Evolutionary conservation across 345 rosid genomes (phyloP).

Genomic region (Pelargonium nanum): DNA sequence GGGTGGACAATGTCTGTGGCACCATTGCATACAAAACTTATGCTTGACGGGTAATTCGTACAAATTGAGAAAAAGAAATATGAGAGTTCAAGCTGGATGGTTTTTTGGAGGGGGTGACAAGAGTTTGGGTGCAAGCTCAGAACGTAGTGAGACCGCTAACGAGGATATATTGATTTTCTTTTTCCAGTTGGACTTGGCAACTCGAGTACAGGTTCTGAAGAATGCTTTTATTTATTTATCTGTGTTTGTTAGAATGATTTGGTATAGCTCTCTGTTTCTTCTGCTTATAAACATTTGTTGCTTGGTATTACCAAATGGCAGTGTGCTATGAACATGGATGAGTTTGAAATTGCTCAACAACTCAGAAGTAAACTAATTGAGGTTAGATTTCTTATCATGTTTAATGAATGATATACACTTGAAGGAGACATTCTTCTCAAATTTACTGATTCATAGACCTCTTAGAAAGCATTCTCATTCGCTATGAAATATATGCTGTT

Average conservation of each 20-base stretch:
- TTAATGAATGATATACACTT: not conserved
- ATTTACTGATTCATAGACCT: not conserved
- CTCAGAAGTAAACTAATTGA: conserved; percentile 76
- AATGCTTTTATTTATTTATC: not conserved
- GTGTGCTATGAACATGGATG: conserved; percentile 80
- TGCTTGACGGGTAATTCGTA: conserved; percentile 19
- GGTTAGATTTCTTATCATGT: conserved; percentile 30
- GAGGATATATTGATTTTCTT: conserved; percentile 86
- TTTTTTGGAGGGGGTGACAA: conserved; percentile 57
- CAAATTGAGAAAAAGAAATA: conserved; percentile 23
- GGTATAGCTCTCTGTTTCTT: no score
- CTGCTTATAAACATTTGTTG: conserved; percentile 3
- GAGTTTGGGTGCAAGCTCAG: conserved; percentile 47
- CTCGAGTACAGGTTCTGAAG: conserved; percentile 71
- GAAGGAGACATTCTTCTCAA: no score
- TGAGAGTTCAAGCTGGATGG: conserved; percentile 73
- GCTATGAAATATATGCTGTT: no score
- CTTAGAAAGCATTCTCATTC: conserved; percentile 1
- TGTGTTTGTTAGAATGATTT: not conserved
- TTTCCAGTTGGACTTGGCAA: conserved; percentile 77
- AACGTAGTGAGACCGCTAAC: conserved; percentile 79
- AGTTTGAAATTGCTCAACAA: conserved; percentile 77
- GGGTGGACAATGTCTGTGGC: conserved; percentile 24
- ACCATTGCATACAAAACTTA: conserved; percentile 24
- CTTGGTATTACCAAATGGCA: conserved; percentile 27